Percentiles rank a stretch among this genome's conserved stretches.
Evolutionary conservation across 2,329 filamentous ascomycete genomes (phyloP).

Genomic region (Fusarium albosuccineum): DNA sequence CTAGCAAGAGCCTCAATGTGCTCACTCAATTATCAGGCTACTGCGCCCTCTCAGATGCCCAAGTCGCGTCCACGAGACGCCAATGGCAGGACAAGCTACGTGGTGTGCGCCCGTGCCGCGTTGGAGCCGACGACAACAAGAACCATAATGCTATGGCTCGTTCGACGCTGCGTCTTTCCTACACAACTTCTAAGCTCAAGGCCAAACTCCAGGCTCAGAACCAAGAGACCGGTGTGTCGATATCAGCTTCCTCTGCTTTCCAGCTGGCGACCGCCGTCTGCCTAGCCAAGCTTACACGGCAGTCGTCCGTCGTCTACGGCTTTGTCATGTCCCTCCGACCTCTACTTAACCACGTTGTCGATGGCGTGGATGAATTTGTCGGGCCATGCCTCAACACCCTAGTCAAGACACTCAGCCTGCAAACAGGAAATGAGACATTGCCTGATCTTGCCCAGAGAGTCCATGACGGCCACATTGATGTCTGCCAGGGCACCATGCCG

Average conservation of each 20-base stretch:
- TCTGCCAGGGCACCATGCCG: conserved; percentile 9
- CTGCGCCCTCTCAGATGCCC: background rate
- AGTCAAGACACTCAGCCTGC: background rate
- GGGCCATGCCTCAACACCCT: conserved; percentile 29
- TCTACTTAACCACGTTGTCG: background rate
- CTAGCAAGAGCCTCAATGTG: background rate
- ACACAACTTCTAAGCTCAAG: conserved; percentile 1
- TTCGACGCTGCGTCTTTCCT: background rate
- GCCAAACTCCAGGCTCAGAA: background rate
- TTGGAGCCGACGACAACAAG: conserved; percentile 1
- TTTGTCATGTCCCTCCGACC: conserved; percentile 29
- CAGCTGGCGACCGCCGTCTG: conserved; percentile 21
- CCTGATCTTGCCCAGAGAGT: conserved; percentile 5
- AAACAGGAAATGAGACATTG: background rate
- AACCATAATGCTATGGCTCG: conserved; percentile 16
- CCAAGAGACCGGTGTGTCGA: background rate
- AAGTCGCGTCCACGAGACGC: background rate
- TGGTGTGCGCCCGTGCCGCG: conserved; percentile 6
- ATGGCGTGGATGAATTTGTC: conserved; percentile 1
- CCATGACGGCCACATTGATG: conserved; percentile 4
- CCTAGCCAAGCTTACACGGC: conserved; percentile 13
- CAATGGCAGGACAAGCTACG: conserved; percentile 10
- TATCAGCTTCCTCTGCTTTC: conserved; percentile 8
- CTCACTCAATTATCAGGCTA: background rate
- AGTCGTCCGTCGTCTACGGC: conserved; percentile 9